Percentiles rank a stretch among this genome's conserved stretches.
Evolutionary conservation across 129 eudicot species (phyloP).

Genomic region (Gnaphalium uliginosum): DNA sequence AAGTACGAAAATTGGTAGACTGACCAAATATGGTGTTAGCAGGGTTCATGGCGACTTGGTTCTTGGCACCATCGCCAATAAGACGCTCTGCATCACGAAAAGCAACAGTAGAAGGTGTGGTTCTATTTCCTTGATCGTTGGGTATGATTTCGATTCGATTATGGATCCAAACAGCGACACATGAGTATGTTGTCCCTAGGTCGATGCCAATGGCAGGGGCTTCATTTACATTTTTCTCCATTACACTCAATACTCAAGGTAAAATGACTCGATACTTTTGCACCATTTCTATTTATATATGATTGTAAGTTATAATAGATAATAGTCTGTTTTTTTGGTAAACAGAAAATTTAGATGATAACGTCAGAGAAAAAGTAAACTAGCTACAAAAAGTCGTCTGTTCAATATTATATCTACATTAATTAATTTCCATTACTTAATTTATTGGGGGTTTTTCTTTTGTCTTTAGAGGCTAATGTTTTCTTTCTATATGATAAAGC

Average conservation of each 20-base stretch:
- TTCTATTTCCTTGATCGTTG: background rate
- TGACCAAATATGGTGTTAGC: conserved; percentile 9
- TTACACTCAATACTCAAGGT: background rate
- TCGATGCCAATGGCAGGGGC: conserved; percentile 5
- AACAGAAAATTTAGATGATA: no score
- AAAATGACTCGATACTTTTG: background rate
- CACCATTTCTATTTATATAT: background rate
- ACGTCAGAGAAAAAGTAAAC: no score
- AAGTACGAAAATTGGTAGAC: background rate
- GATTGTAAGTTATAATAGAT: background rate
- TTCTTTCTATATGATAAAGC: no score
- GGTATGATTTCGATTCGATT: background rate
- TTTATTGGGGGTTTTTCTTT: no score
- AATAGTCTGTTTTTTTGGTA: conserved; percentile 1
- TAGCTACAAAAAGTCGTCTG: no score
- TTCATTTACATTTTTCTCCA: conserved; percentile 6
- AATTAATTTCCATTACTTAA: no score
- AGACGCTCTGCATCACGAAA: background rate
- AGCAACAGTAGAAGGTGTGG: conserved; percentile 3
- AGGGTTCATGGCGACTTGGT: conserved; percentile 4
- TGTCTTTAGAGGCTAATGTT: no score
- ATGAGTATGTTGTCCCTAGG: background rate
- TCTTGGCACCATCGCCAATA: conserved; percentile 1
- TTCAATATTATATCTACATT: no score
- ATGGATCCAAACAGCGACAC: no score